Evolutionary conservation across 2,329 filamentous ascomycete species (phyloP).

Genomic region (Achaetomium macrosporum): DNA sequence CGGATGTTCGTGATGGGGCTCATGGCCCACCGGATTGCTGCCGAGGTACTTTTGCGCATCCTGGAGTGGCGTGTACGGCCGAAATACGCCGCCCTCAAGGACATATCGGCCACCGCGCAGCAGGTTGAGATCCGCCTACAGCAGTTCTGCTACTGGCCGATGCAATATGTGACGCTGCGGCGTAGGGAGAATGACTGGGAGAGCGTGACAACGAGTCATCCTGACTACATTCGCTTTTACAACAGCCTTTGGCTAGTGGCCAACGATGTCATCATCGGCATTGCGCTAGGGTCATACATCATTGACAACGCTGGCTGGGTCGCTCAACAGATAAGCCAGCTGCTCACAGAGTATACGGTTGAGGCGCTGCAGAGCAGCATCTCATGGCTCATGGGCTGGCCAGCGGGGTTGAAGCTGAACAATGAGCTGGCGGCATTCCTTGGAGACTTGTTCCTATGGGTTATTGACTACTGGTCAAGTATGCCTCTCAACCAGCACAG

Average conservation of each 20-base stretch:
- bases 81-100: conserved; percentile 79
- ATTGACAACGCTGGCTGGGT: conserved; percentile 90
- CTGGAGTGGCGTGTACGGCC: conserved; percentile 81
- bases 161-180: conserved; percentile 90
- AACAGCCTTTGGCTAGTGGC: conserved; percentile 98
- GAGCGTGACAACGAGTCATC: conserved; percentile 89
- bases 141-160: conserved; percentile 98
- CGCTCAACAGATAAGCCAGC: conserved; percentile 67
- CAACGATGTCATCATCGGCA: conserved; percentile 97
- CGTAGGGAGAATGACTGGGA: conserved; percentile 88
- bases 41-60: conserved; percentile 70
- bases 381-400: conserved; percentile 92
- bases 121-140: conserved; percentile 95
- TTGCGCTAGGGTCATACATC: conserved; percentile 92
- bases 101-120: conserved; percentile 92
- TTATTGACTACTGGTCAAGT: conserved; percentile 97
- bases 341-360: conserved; percentile 78
- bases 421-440: conserved; percentile 89
- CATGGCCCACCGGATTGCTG: conserved; percentile 71
- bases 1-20: conserved; percentile 70
- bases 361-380: conserved; percentile 85
- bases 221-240: conserved; percentile 98
- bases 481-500: conserved; percentile 30
- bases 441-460: conserved; percentile 94
- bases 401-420: conserved; percentile 91